Conservation (phyloP, 1,284 basidiomycete species). For the Vanrija pseudolonga region DNA sequence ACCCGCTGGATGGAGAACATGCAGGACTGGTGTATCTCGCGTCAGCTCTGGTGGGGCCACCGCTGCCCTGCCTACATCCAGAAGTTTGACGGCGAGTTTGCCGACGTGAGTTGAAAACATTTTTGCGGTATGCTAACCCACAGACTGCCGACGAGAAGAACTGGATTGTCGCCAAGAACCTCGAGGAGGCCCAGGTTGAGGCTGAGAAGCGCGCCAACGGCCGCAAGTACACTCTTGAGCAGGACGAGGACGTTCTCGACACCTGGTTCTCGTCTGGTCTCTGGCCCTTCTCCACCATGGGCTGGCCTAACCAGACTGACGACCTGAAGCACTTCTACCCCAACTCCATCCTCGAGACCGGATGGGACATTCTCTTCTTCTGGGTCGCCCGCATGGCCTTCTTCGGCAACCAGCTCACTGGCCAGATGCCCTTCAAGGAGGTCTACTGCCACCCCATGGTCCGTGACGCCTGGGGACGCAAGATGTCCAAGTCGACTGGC, state of each 20-base stretch:
- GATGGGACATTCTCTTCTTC: slow-evolving; percentile 99
- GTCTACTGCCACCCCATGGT: slow-evolving; percentile 99
- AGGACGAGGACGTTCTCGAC: slow-evolving; percentile 97
- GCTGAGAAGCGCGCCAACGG: slow-evolving; percentile 71
- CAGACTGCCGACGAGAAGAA: slow-evolving; percentile 67
- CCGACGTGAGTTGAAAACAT: slow-evolving; percentile 58
- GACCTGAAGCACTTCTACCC: slow-evolving; percentile 85
- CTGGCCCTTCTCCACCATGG: slow-evolving; percentile 97
- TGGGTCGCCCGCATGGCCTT: slow-evolving; percentile 99
- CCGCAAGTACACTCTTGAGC: slow-evolving; percentile 71
- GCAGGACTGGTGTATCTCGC: slow-evolving; percentile 99
- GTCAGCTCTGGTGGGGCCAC: slow-evolving; percentile 99
- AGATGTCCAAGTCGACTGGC: slow-evolving; percentile 98
- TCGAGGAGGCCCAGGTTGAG: slow-evolving; percentile 74
- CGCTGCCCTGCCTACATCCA: slow-evolving; percentile 94
- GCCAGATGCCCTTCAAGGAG: slow-evolving; percentile 88
- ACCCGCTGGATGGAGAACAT: slow-evolving; percentile 93
- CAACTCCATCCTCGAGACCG: slow-evolving; percentile 85
- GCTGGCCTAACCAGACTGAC: slow-evolving; percentile 72
- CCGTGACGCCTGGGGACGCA: slow-evolving; percentile 94
- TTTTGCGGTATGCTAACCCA: not conserved
- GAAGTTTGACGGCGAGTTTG: slow-evolving; percentile 71
- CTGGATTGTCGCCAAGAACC: slow-evolving; percentile 86
- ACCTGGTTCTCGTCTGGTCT: slow-evolving; percentile 99
- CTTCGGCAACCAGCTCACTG: slow-evolving; percentile 86